Percentiles rank a stretch among this genome's conserved stretches.
These are phyloP conservation scores for Lactarius pseudohatsudake DNA, from an alignment of 768 basidiomycete species.

Conservation along the genomic window DNA sequence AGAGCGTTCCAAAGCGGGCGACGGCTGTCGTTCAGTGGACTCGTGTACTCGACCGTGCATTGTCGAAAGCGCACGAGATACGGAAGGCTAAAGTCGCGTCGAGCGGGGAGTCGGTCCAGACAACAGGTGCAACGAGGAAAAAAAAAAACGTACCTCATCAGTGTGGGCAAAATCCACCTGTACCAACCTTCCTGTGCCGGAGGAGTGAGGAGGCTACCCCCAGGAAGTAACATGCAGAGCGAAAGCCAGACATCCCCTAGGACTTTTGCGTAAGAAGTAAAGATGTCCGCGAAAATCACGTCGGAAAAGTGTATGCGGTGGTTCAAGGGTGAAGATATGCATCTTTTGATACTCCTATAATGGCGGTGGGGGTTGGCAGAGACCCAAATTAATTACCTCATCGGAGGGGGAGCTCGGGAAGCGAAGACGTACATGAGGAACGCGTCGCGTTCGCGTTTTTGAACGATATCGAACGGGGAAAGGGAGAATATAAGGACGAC, in stretches of 20 bases:
- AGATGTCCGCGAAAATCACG: conserved; percentile 90
- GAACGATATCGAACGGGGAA: conserved; percentile 65
- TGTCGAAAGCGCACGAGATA: conserved; percentile 93
- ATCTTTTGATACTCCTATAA: conserved; percentile 69
- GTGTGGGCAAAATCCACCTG: conserved; percentile 74
- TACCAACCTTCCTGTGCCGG: conserved; percentile 62
- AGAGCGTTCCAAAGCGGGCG: conserved; percentile 87
- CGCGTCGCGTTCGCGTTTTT: conserved; percentile 70
- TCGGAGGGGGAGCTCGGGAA: conserved; percentile 11
- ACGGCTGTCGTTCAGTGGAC: conserved; percentile 58
- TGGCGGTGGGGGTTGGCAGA: conserved; percentile 7
- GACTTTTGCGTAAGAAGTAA: conserved; percentile 97
- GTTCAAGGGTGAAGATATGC: conserved; percentile 60
- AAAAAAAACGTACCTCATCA: conserved; percentile 72
- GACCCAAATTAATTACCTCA: conserved; percentile 4
- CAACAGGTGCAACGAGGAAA: not conserved
- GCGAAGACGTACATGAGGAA: conserved; percentile 67
- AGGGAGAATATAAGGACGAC: conserved; percentile 56
- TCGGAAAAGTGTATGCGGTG: conserved; percentile 83
- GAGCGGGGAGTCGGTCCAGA: not conserved
- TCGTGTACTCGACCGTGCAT: conserved; percentile 81
- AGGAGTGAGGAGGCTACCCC: conserved; percentile 67
- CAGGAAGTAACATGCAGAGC: conserved; percentile 79
- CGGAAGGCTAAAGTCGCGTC: conserved; percentile 58
- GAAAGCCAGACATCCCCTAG: conserved; percentile 93